Conservation (phyloP, 2,329 filamentous ascomycete genomes). For the Diaporthe velutina region DNA sequence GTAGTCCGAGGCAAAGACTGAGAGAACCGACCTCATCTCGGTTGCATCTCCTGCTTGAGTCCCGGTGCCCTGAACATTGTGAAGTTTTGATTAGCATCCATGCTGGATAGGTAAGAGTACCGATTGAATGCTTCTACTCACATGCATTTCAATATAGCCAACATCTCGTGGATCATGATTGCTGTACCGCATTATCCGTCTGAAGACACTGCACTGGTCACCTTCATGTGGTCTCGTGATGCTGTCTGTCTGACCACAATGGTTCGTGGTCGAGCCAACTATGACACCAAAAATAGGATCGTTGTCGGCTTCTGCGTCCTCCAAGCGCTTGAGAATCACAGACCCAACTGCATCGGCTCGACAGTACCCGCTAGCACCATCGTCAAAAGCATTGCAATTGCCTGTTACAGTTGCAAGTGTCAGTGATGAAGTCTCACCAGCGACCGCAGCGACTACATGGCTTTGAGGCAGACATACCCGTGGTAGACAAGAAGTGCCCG, state of each 20-base stretch:
- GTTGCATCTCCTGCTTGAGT: slow-evolving; percentile 87
- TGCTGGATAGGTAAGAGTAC: neutral
- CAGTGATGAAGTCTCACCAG: slow-evolving; percentile 39
- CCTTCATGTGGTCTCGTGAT: slow-evolving; percentile 75
- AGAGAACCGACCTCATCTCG: slow-evolving; percentile 83
- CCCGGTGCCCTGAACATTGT: slow-evolving; percentile 48
- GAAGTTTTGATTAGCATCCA: neutral
- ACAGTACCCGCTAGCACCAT: slow-evolving; percentile 61
- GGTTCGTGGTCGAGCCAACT: slow-evolving; percentile 69
- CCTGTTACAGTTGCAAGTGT: slow-evolving; percentile 44
- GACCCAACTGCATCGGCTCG: slow-evolving; percentile 61
- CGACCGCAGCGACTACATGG: no score
- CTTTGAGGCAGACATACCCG: neutral
- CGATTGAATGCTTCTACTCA: slow-evolving; percentile 60
- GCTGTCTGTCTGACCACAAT: slow-evolving; percentile 71
- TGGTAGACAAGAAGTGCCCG: slow-evolving; percentile 69
- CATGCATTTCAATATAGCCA: slow-evolving; percentile 90
- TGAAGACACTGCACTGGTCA: slow-evolving; percentile 79
- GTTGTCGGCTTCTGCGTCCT: slow-evolving; percentile 59
- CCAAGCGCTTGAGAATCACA: slow-evolving; percentile 62
- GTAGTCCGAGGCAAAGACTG: slow-evolving; percentile 61
- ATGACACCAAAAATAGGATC: slow-evolving; percentile 51
- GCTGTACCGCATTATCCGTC: slow-evolving; percentile 76
- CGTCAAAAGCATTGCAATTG: slow-evolving; percentile 50
- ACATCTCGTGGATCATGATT: slow-evolving; percentile 82